Percentiles rank a stretch among this genome's conserved stretches.
phyloP scores from a whole-genome alignment of 148 eudicot genomes.

The Fagopyrum homotropicum region DNA sequence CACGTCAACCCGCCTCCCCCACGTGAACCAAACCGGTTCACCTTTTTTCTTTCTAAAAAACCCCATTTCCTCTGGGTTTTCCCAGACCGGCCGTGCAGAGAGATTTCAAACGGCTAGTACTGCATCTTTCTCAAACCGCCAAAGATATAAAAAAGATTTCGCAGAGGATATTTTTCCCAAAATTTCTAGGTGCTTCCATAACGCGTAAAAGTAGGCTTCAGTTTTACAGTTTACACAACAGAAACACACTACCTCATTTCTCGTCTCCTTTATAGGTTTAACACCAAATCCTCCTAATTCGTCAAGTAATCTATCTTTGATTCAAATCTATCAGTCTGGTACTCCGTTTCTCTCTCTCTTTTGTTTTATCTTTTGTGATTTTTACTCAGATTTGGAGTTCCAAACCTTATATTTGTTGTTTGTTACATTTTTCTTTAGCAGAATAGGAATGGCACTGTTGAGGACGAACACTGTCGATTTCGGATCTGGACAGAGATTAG shows the following conservation, averaged over 20 bases:
- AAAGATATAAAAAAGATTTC: neutral
- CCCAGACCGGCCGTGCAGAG: neutral
- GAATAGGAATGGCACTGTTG: neutral
- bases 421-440: neutral
- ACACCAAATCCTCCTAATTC: neutral
- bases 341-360: neutral
- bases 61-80: neutral
- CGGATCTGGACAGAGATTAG: constrained; percentile 15
- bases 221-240: constrained; percentile 4
- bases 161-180: neutral
- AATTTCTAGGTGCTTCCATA: neutral
- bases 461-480: constrained; percentile 9
- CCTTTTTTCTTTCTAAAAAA: neutral
- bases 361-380: neutral
- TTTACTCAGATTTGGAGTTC: neutral
- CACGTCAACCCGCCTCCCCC: neutral
- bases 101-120: constrained; percentile 6
- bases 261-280: constrained; percentile 4
- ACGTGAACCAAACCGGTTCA: constrained; percentile 1
- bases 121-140: neutral
- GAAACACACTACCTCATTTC: constrained; percentile 11
- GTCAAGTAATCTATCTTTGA: neutral
- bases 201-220: neutral
- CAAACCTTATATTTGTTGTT: neutral
- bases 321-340: neutral